Evolutionary conservation across 1,139 yeast species (phyloP).

Genomic region (Magnusiomyces suaveolens): DNA sequence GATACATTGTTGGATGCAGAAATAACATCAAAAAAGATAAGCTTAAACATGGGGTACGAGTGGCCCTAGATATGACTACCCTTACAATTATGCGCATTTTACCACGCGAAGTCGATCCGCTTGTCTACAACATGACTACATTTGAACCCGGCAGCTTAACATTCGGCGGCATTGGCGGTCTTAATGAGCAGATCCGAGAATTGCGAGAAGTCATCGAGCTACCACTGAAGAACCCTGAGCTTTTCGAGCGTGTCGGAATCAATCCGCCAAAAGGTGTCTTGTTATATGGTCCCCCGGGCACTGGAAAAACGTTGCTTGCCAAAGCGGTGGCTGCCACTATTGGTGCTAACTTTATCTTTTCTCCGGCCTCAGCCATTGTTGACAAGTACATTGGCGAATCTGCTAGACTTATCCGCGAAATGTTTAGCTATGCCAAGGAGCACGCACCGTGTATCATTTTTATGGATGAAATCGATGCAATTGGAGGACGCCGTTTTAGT

Average conservation of each 20-base stretch:
- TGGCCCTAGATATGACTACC: constrained; percentile 95
- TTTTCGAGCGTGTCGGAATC: constrained; percentile 91
- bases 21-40: constrained; percentile 74
- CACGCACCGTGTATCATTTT: constrained; percentile 98
- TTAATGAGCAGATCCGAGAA: constrained; percentile 91
- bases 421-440: constrained; percentile 97
- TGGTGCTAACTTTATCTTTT: constrained; percentile 94
- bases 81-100: constrained; percentile 93
- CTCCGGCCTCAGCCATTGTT: constrained; percentile 97
- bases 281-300: constrained; percentile 98
- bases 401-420: constrained; percentile 92
- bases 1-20: constrained; percentile 96
- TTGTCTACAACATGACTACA: constrained; percentile 94
- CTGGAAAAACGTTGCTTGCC: constrained; percentile 92
- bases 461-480: constrained; percentile 99
- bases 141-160: constrained; percentile 95
- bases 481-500: constrained; percentile 95
- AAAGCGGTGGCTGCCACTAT: constrained; percentile 98
- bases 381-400: constrained; percentile 98
- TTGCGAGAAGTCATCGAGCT: constrained; percentile 93
- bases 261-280: constrained; percentile 97
- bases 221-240: constrained; percentile 94
- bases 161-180: constrained; percentile 94
- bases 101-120: constrained; percentile 97
- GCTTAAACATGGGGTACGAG: constrained; percentile 89